Percentiles rank a stretch among this genome's conserved stretches.
phyloP scores from a whole-genome alignment of 371 early-diverging fungal species.

The Chytridium lagenaria region DNA sequence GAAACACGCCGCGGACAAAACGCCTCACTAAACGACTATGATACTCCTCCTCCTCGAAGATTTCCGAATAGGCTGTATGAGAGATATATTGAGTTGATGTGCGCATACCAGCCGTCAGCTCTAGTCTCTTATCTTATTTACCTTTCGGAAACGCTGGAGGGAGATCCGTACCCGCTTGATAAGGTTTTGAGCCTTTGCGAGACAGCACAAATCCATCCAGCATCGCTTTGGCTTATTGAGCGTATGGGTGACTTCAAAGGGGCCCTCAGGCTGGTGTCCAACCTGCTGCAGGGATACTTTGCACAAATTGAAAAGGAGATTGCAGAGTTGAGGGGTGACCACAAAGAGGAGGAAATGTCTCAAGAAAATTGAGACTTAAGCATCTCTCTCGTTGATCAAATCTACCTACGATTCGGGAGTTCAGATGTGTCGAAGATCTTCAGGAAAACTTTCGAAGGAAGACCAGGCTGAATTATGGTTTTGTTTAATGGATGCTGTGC shows the following conservation, averaged over 20 bases:
- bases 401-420: constrained; percentile 21
- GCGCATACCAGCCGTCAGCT: constrained; percentile 69
- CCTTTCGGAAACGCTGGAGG: constrained; percentile 65
- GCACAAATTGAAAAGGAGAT: constrained; percentile 25
- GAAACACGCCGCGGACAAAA: not conserved
- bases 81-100: constrained; percentile 72
- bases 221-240: constrained; percentile 82
- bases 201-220: constrained; percentile 66
- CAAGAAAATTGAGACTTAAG: not conserved
- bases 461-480: constrained; percentile 74
- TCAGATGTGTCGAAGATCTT: constrained; percentile 57
- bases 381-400: not conserved
- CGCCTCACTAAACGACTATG: not conserved
- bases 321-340: constrained; percentile 40
- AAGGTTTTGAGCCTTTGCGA: constrained; percentile 65
- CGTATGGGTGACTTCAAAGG: constrained; percentile 70
- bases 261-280: constrained; percentile 69
- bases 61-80: constrained; percentile 58
- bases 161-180: constrained; percentile 62
- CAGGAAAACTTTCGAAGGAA: constrained; percentile 62
- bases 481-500: constrained; percentile 66
- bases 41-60: not conserved
- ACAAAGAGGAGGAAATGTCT: not conserved
- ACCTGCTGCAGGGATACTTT: constrained; percentile 60
- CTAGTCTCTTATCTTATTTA: constrained; percentile 63